Evolutionary conservation across 352 stramenopile species (phyloP), one percentile per base, ranked within the genome.

Genomic region (Achlya hypogyna): DNA sequence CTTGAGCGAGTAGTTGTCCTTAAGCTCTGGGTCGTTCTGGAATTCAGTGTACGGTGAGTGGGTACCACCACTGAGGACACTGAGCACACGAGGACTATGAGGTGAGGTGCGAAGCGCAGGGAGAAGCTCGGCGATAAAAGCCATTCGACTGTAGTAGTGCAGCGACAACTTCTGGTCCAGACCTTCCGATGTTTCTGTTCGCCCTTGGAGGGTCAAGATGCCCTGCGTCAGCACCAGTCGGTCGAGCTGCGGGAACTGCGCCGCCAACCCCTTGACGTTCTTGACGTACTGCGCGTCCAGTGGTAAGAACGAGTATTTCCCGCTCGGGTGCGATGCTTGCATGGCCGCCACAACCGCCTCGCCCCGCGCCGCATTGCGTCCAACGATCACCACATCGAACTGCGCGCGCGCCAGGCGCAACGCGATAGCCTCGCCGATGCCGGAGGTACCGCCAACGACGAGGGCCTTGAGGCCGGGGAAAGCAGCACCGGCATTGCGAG

Each of bases 111-210:
- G 29, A 28, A 86, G 35, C 5, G 53, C 29, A 5, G 77, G 75
- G 4, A 77, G 23, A 4, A 87, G 53, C n/a, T 63, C 58, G 18
- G 23, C 43, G 20, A 70, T 53, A 42, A 87, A 79, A 32, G 71
- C 66, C 0, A 77, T 69, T 28, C 79, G 62, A 14, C 70, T 75
- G 68, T 75, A 87, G 63, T 74, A 80, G 67, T 87, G 79, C 23
- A 87, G 53, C 16, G 71, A 71, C 22, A 87, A 27, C 65, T 87
- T 87, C 60, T 84, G 40, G 70, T 87, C 79, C 14, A 82, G 74
- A 22, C 77, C 79, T 49, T 87, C 77, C 12, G 29, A 45, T 22
- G 79, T 86, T 0, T 72, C 71, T 4, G 77, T 87, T 62, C 70
- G 78, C 29, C 68, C 71, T 69, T 84, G 73, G 27, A 75, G 71